Evolutionary conservation across 169 alveolate genomes (phyloP), one percentile per base, ranked within the genome.

Genomic region (Plasmodium knowlesi): DNA sequence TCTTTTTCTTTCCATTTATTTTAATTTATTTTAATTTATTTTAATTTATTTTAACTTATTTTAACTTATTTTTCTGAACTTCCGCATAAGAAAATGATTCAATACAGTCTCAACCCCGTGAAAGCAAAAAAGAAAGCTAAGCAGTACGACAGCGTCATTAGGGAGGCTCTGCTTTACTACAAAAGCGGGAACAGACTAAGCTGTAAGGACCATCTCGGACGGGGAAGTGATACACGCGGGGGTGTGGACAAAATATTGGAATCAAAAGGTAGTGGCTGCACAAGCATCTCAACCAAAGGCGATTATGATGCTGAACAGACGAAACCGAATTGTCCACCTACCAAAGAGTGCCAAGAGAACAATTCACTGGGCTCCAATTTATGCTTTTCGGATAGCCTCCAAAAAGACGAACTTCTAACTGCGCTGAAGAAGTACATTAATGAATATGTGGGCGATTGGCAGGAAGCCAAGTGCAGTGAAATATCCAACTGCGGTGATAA

Each of bases 381-480:
- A 25, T 71, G 74, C 53, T 9, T 84, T 22, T 81, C 61, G 6
- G 79, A 85, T 6, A 86, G 53, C 5, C 53, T 25, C 14, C 43
- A 73, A 30, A 85, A 67, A 53, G 86, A 85, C 8, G 41, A 74
- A 16, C 79, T 85, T 32, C 25, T 50, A 41, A 32, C 46, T 8
- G 79, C 79, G 41, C 39, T 85, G 41, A 22, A 74, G 37, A 30
- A 50, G 6, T 50, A 50, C 61, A 74, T 85, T n/a, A 74, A 74
- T 74, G 93, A 85, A 85, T 85, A 85, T 74, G 28, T 85, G 8
- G 54, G 79, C 53, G 57, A 74, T 43, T 54, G 43, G 12, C 79
- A 74, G 80, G 93, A 85, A 30, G 67, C 76, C 53, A 85, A 46
- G 37, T 67, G 9, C 79, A 73, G 67, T 25, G 93, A 85, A 85